Base-by-base conservation (phyloP, 2,329 filamentous ascomycete genomes). In the Sporothrix humicola region DNA sequence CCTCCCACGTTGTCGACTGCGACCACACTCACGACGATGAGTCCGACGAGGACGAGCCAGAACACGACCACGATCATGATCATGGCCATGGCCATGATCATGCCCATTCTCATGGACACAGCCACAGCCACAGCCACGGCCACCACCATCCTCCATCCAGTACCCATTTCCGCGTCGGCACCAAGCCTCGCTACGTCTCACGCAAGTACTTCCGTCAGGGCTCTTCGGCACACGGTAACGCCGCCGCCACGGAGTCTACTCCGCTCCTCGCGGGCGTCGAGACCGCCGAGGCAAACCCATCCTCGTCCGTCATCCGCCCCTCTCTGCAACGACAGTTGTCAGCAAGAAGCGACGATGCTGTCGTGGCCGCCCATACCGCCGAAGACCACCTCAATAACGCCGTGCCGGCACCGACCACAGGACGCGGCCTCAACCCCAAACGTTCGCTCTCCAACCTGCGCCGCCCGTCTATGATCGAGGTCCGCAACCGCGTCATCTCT, bases 1-100 rank as follows among this genome's bases (percentile, higher is more conserved):
- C 93, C 7, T 93, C 92, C 20, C 91, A 94, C 77, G 90, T 94
- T 5, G 92, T 95, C 72, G 92, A 93, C 79, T 96, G 93, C 81
- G 92, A 93, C 76, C 92, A 94, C 78, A 88, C 86, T 61, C 92
- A 95, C 78, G 86, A 88, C 23, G 82, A 86, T 75, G 79, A 78
- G 4, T 75, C 75, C 37, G 80, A 80, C 76, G 81, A 76, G 76
- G 80, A 72, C 78, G 80, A 75, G 66, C 77, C 20, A 78, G 3
- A 48, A 48, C 42, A 56, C 61, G 42, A n/a, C 17, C 31, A 63
- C 37, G 59, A 9, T 10, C 31, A 56, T n/a, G 20, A 1, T 20
- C n/a, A n/a, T n/a, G n/a, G n/a, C 23, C 23, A 26, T 26, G 23
- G 23, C 23, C 66, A 69, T 44, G 1, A 23, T 12, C 56, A 59